Evolutionary conservation across 805 yeast genomes (phyloP).

Genomic region (Metschnikowia hibisci): DNA sequence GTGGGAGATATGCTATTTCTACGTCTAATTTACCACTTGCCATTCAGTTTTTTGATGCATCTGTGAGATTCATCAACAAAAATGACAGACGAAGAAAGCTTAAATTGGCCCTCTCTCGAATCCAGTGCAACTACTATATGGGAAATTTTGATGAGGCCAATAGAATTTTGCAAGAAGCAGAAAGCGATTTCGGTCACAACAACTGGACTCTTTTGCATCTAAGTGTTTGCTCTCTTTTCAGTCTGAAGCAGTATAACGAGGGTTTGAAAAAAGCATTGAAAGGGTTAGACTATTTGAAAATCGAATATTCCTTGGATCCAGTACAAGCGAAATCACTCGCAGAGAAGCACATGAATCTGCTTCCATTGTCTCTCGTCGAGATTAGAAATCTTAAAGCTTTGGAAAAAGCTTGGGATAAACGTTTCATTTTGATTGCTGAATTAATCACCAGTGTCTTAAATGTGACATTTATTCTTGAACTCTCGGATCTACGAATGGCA

Average conservation of each 20-base stretch:
- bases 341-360: constrained; percentile 20
- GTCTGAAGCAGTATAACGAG: constrained; percentile 26
- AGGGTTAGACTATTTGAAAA: constrained; percentile 34
- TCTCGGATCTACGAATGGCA: constrained; percentile 25
- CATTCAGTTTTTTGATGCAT: constrained; percentile 35
- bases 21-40: constrained; percentile 42
- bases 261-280: constrained; percentile 33
- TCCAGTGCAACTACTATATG: constrained; percentile 28
- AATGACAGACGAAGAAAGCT: constrained; percentile 20
- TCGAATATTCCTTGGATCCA: constrained; percentile 28
- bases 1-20: constrained; percentile 43
- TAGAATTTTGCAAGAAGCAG: constrained; percentile 29
- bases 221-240: constrained; percentile 36
- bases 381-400: constrained; percentile 28
- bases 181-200: constrained; percentile 28
- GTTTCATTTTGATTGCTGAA: constrained; percentile 33
- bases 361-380: constrained; percentile 39
- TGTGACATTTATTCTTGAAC: constrained; percentile 27
- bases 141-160: constrained; percentile 34
- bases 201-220: constrained; percentile 33
- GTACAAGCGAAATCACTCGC: constrained; percentile 21
- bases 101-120: constrained; percentile 27
- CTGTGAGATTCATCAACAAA: constrained; percentile 25
- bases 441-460: constrained; percentile 37
- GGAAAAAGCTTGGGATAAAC: constrained; percentile 23